These are phyloP conservation scores for Circinella minor DNA, from an alignment of 371 early-diverging fungal genomes.

Conservation along the genomic window DNA sequence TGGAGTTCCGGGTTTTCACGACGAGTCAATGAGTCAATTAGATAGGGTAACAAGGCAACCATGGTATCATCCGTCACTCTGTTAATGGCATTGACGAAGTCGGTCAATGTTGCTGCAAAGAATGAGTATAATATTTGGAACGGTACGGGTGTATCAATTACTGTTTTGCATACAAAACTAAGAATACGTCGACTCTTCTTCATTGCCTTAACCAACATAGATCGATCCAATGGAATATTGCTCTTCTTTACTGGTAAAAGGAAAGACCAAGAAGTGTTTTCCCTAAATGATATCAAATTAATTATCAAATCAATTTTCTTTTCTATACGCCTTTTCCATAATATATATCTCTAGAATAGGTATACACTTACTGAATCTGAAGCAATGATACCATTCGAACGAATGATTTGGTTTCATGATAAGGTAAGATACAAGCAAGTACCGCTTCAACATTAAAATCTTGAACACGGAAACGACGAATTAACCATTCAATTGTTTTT, in stretches of 20 bases:
- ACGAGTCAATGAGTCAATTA: slow-evolving; percentile 59
- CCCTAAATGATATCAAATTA: slow-evolving; percentile 30
- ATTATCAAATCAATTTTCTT: not conserved
- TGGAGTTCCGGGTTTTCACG: slow-evolving; percentile 56
- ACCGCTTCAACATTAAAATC: slow-evolving; percentile 85
- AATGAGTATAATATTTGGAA: slow-evolving; percentile 69
- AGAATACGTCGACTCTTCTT: slow-evolving; percentile 63
- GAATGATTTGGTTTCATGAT: slow-evolving; percentile 91
- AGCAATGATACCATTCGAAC: slow-evolving; percentile 79
- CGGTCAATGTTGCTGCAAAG: slow-evolving; percentile 67
- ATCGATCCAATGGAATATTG: slow-evolving; percentile 65
- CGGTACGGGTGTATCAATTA: slow-evolving; percentile 41
- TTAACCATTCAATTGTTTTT: slow-evolving; percentile 92
- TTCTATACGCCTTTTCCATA: too few relatives aligned
- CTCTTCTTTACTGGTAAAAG: slow-evolving; percentile 64
- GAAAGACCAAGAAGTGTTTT: slow-evolving; percentile 70
- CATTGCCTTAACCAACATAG: slow-evolving; percentile 62
- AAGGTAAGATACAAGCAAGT: slow-evolving; percentile 83
- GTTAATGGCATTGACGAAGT: slow-evolving; percentile 57
- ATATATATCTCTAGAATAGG: too few relatives aligned
- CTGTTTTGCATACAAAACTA: slow-evolving; percentile 70
- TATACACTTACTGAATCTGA: slow-evolving; percentile 57
- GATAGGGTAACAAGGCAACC: slow-evolving; percentile 61
- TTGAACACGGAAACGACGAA: slow-evolving; percentile 88
- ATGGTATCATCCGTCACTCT: slow-evolving; percentile 50